phyloP scores from a whole-genome alignment of 306 rosid species.

The Prunus davidiana region DNA sequence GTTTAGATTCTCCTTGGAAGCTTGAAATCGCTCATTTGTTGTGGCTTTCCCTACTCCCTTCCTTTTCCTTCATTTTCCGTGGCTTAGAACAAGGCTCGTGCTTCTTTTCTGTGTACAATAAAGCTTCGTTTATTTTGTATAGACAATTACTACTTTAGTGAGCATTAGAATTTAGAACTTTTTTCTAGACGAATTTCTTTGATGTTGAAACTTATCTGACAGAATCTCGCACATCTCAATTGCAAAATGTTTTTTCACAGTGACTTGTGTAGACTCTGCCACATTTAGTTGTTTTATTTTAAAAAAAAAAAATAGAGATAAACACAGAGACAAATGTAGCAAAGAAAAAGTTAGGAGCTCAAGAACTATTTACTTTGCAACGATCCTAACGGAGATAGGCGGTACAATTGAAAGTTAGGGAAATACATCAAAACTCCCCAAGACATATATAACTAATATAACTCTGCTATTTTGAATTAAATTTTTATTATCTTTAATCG shows the following conservation, averaged over 20 bases:
- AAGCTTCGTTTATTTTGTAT: not conserved
- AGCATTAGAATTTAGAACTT: not conserved
- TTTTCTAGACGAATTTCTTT: not conserved
- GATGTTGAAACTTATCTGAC: not conserved
- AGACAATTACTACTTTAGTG: not conserved
- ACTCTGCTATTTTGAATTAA: not conserved
- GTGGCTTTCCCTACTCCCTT: not conserved
- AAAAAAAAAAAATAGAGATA: too few relatives aligned
- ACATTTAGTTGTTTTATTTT: too few relatives aligned
- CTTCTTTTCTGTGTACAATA: not conserved
- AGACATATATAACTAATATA: not conserved
- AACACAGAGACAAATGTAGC: too few relatives aligned
- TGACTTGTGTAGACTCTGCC: too few relatives aligned
- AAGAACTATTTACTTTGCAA: too few relatives aligned
- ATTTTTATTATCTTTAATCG: not conserved
- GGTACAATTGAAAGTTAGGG: not conserved
- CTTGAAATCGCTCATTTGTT: not conserved
- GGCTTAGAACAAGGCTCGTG: too few relatives aligned
- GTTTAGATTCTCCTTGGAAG: not conserved
- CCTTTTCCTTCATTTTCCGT: not conserved
- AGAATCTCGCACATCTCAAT: not conserved
- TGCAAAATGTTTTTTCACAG: too few relatives aligned
- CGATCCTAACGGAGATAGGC: too few relatives aligned
- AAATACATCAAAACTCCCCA: slow-evolving; percentile 2
- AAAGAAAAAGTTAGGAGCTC: too few relatives aligned